phyloP scores from a whole-genome alignment of 2,329 filamentous ascomycete species.

The Sporothrix phasma region DNA sequence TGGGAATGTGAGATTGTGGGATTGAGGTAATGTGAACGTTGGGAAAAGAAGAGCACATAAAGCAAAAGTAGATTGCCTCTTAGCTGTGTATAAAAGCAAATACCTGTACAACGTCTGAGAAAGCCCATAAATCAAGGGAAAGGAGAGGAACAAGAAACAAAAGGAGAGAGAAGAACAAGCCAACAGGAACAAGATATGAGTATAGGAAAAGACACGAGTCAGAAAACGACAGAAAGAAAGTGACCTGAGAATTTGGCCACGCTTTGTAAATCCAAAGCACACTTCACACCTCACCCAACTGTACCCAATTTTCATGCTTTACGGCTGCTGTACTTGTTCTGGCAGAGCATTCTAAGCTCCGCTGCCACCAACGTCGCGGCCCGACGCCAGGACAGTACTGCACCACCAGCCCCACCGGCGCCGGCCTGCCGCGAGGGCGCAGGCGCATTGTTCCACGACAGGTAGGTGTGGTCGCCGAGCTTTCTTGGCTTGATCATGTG shows the following conservation, averaged over 20 bases:
- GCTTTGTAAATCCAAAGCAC: background rate
- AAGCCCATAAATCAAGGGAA: background rate
- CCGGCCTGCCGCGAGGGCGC: slow-evolving; percentile 31
- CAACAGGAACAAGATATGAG: background rate
- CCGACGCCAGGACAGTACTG: slow-evolving; percentile 37
- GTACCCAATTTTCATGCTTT: background rate
- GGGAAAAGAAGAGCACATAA: background rate
- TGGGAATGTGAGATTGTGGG: background rate
- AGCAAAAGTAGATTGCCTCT: background rate
- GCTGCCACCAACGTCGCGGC: slow-evolving; percentile 39
- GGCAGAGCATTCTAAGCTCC: slow-evolving; percentile 23
- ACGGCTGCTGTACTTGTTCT: background rate
- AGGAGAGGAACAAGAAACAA: background rate
- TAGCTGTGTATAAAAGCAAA: background rate
- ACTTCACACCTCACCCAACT: background rate
- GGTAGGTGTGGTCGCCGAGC: slow-evolving; percentile 93
- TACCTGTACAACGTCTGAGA: background rate
- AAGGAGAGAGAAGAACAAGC: background rate
- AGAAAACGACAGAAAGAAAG: background rate
- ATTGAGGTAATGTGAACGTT: background rate
- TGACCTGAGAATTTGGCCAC: background rate
- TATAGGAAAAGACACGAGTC: background rate
- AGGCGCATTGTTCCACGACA: slow-evolving; percentile 76
- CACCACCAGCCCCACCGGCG: slow-evolving; percentile 22
- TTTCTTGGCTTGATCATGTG: slow-evolving; percentile 93